These are phyloP conservation scores for Hypocreales sp. DNA, from an alignment of 2,329 filamentous ascomycete species.

Conservation along the genomic window DNA sequence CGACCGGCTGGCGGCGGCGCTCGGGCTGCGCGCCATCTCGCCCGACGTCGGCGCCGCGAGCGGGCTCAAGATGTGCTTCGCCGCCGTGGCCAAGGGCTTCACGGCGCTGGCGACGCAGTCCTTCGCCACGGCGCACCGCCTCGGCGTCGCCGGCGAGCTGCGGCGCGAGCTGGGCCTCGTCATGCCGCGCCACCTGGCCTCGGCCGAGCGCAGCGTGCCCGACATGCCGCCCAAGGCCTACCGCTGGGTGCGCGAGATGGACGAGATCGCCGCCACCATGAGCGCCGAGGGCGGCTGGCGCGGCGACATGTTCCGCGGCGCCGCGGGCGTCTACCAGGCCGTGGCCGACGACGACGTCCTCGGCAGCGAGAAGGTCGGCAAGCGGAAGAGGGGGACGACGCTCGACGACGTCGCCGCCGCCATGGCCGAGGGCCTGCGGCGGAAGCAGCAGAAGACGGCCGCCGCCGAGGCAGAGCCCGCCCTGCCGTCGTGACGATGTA, in stretches of 20 bases:
- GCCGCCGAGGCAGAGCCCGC: too few relatives aligned
- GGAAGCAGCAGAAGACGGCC: too few relatives aligned
- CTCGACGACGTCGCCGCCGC: conserved; percentile 39
- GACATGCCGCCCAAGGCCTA: conserved; percentile 61
- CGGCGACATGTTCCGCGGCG: conserved; percentile 37
- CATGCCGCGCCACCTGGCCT: conserved; percentile 27
- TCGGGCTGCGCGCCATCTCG: conserved; percentile 34
- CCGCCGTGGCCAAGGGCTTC: conserved; percentile 45
- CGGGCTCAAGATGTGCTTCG: conserved; percentile 52
- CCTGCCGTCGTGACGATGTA: too few relatives aligned
- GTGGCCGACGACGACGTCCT: conserved; percentile 47
- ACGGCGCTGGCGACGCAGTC: conserved; percentile 55
- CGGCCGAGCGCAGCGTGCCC: conserved; percentile 34
- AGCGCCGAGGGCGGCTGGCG: conserved; percentile 47
- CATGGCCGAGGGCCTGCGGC: conserved; percentile 29
- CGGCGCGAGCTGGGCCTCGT: conserved; percentile 35
- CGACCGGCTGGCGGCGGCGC: conserved; percentile 20
- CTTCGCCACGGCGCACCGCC: conserved; percentile 49
- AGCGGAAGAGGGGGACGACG: conserved; percentile 38
- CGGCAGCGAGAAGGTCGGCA: conserved; percentile 40
- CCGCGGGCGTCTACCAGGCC: conserved; percentile 43
- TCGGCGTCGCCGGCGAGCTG: conserved; percentile 47
- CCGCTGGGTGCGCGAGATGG: conserved; percentile 65
- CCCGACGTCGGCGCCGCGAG: conserved; percentile 36
- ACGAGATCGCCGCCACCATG: conserved; percentile 56